Conservation (phyloP, 768 basidiomycete genomes). For the Trametes maxima region DNA sequence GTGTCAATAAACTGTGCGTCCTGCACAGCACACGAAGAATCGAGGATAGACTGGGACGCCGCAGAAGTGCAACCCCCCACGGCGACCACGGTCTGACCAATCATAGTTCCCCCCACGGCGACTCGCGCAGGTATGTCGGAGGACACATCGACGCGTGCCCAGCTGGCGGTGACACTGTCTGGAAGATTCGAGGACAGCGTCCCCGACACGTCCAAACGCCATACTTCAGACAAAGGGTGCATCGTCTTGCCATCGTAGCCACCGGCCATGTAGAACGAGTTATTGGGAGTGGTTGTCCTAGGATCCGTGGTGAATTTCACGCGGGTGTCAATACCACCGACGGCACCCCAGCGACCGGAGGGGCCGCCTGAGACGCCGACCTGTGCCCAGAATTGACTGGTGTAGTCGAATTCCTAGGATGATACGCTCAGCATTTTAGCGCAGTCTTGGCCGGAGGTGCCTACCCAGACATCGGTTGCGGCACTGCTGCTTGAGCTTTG, state of each 20-base stretch:
- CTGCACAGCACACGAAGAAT: slow-evolving; percentile 56
- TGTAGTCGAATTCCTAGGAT: slow-evolving; percentile 75
- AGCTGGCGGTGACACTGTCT: slow-evolving; percentile 52
- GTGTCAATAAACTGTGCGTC: slow-evolving; percentile 59
- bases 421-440: slow-evolving; percentile 19
- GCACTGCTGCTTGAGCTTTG: slow-evolving; percentile 54
- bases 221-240: slow-evolving; percentile 64
- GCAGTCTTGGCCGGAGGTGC: slow-evolving; percentile 23
- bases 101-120: slow-evolving; percentile 60
- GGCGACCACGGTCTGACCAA: slow-evolving; percentile 47
- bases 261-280: slow-evolving; percentile 75
- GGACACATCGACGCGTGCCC: slow-evolving; percentile 49
- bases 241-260: slow-evolving; percentile 54
- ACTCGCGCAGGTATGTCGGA: slow-evolving; percentile 43
- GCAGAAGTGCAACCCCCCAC: slow-evolving; percentile 61
- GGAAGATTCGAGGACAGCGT: slow-evolving; percentile 71
- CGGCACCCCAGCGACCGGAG: slow-evolving; percentile 67
- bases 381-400: slow-evolving; percentile 73
- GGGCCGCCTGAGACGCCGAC: slow-evolving; percentile 58
- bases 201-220: slow-evolving; percentile 71
- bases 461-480: slow-evolving; percentile 75
- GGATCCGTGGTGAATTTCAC: slow-evolving; percentile 39
- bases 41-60: not conserved
- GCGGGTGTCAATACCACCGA: slow-evolving; percentile 73
- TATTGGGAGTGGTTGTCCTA: slow-evolving; percentile 56